Evolutionary conservation across 2,329 filamentous ascomycete genomes (phyloP), one percentile per base, ranked within the genome.

Genomic region (Penicillium glabrum): DNA sequence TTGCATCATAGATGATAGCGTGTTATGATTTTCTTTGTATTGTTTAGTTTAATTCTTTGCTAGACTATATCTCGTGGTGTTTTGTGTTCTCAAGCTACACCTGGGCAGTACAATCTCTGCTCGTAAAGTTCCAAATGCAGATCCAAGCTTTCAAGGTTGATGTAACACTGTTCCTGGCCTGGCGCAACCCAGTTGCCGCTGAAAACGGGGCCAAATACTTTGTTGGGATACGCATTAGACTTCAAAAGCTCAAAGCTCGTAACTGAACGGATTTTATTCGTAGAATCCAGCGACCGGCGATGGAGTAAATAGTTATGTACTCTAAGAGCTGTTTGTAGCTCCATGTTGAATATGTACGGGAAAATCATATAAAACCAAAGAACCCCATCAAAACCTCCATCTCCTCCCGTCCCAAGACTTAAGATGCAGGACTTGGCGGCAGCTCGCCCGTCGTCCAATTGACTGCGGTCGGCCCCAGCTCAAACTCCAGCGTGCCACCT

Each of bases 401-500:
- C 11, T 26, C 19, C 43, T 41, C 41, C 43, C 19, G 27, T 31
- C 27, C 43, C 8, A n/a, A 19, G 4, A 29, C 51, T 53, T 58
- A 65, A 13, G 69, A 73, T 41, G 81, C 85, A 21, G 85, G 85
- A 64, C 83, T 88, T 3, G 87, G 87, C 13, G 86, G 87, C 51
- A 79, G 61, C n/a, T 78, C 75, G 0, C 85, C 86, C 1, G 80
- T 84, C 5, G 81, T 80, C 87, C 87, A 89, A 55, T 79, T 71
- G 16, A 66, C 74, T 6, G 82, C 78, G 35, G 78, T 71, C 1
- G 68, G 47, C 0, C 87, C 87, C n/a, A 90, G 75, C 19, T 84
- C 80, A 67, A 88, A 89, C 41, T 89, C 84, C 62, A 90, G 69
- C 1, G 76, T 84, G 0, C 86, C 87, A 9, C 86, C 86, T 3